Evolutionary conservation across 2,329 filamentous ascomycete genomes (phyloP).

Genomic region (Massarina eburnea): DNA sequence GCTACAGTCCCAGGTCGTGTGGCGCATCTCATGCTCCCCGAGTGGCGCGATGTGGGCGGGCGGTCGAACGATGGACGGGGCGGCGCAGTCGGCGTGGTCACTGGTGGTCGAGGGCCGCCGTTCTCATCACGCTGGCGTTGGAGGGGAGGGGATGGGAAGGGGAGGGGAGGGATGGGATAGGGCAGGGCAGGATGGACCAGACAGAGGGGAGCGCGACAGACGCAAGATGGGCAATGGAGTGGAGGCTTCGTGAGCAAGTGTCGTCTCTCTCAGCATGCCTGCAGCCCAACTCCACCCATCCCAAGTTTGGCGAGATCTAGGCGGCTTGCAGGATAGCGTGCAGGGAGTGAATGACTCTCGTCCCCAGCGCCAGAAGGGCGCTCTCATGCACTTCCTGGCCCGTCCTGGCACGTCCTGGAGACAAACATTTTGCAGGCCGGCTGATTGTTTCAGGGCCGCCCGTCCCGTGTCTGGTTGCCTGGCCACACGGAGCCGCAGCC

Average conservation of each 20-base stretch:
- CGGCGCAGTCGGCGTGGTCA: background rate
- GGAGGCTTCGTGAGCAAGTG: background rate
- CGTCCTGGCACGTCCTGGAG: background rate
- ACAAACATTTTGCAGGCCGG: background rate
- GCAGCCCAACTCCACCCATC: too few relatives aligned
- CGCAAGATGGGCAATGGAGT: background rate
- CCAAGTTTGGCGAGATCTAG: background rate
- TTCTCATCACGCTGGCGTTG: slow-evolving; percentile 1
- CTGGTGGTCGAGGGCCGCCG: slow-evolving; percentile 2
- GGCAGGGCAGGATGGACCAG: background rate
- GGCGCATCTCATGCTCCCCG: slow-evolving; percentile 24
- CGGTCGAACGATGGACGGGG: slow-evolving; percentile 4
- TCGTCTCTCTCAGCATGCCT: background rate
- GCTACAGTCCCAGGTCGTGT: slow-evolving; percentile 8
- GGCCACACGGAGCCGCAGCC: too few relatives aligned
- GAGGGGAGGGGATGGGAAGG: background rate
- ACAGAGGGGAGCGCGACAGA: background rate
- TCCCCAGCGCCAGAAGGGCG: too few relatives aligned
- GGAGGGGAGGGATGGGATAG: background rate
- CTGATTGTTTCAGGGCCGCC: background rate
- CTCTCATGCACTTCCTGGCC: too few relatives aligned
- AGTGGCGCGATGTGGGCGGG: slow-evolving; percentile 5
- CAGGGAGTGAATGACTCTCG: background rate
- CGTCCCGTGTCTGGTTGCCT: too few relatives aligned
- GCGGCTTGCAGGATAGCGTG: background rate